Evolutionary conservation across 2,329 filamentous ascomycete species (phyloP), one percentile per base, ranked within the genome.

Genomic region (Pseudocercospora macadamiae): DNA sequence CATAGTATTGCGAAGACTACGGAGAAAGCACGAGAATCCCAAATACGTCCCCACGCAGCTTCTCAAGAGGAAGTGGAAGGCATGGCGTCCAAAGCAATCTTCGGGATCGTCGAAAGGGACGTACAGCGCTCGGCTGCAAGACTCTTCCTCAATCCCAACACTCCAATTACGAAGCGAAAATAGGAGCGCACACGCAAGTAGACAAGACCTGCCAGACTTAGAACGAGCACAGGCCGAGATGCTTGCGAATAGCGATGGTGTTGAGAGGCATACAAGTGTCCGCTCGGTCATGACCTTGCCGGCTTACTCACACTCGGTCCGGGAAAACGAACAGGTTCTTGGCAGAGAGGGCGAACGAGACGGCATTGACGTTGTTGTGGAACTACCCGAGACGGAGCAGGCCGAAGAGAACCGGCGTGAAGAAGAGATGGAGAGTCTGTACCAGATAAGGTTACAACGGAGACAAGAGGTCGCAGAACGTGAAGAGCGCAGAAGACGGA

Each of bases 271-370:
- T 68, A 92, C 90, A 1, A 96, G 91, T 7, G 82, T 97, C 45
- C 88, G 93, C 55, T 96, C 91, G n/a, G 87, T 97, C 56, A 95
- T 97, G 83, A 97, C 95, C 0, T 78, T 99, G 2, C 95, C 95
- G 0, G 84, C 90, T 0, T 99, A 99, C 74, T 88, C 89, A 2
- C 83, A 82, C 14, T 86, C 85, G 25, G 86, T 91, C 0, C 82
- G 85, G 51, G 87, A 89, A 18, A 87, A 86, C 45, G 95, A 99
- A 74, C 87, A 88, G 66, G 87, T 97, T 1, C 81, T 97, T 48
- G 95, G 87, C 6, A 85, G 93, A 4, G 95, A 96, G 74, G 95
- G 95, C 51, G 95, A 99, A 73, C 84, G 95, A 60, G 93, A 83
- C 54, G 95, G 95, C 6, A 91, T 99, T 67, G 95, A 99, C 68